A percentile compares a stretch with the other conserved stretches of the same genome.
Evolutionary conservation across 805 yeast genomes (phyloP).

Genomic region (Starmerella scarabaei): DNA sequence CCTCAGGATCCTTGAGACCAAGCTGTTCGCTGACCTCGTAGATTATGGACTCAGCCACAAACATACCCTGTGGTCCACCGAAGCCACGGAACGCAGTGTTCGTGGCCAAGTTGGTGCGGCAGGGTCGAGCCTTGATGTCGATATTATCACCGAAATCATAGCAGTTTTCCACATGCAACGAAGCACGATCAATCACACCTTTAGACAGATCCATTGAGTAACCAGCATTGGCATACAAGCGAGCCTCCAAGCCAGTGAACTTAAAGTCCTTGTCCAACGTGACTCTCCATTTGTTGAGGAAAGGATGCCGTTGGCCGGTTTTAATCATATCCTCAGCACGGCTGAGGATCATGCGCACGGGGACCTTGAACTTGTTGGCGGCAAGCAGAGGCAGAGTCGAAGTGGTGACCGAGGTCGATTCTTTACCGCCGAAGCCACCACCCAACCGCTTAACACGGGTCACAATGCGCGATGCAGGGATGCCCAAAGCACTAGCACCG

Average conservation of each 20-base stretch:
- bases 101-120: conserved; percentile 36
- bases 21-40: conserved; percentile 32
- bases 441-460: conserved; percentile 34
- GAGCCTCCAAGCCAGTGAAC: conserved; percentile 32
- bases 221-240: conserved; percentile 36
- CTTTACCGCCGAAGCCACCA: conserved; percentile 42
- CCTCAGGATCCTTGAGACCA: conserved; percentile 30
- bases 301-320: conserved; percentile 39
- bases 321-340: conserved; percentile 36
- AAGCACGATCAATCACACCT: conserved; percentile 39
- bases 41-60: conserved; percentile 32
- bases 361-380: conserved; percentile 33
- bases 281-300: conserved; percentile 33
- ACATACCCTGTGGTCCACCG: conserved; percentile 42
- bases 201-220: conserved; percentile 38
- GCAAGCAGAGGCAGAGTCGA: conserved; percentile 33
- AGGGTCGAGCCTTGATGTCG: conserved; percentile 30
- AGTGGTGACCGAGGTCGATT: conserved; percentile 32
- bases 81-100: conserved; percentile 40
- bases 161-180: conserved; percentile 33
- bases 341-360: conserved; percentile 33
- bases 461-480: conserved; percentile 33
- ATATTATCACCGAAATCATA: conserved; percentile 33
- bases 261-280: conserved; percentile 32
- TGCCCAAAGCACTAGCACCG: conserved; percentile 34